phyloP scores from a whole-genome alignment of 139 green algal genomes.

The Volvox reticuliferus region DNA sequence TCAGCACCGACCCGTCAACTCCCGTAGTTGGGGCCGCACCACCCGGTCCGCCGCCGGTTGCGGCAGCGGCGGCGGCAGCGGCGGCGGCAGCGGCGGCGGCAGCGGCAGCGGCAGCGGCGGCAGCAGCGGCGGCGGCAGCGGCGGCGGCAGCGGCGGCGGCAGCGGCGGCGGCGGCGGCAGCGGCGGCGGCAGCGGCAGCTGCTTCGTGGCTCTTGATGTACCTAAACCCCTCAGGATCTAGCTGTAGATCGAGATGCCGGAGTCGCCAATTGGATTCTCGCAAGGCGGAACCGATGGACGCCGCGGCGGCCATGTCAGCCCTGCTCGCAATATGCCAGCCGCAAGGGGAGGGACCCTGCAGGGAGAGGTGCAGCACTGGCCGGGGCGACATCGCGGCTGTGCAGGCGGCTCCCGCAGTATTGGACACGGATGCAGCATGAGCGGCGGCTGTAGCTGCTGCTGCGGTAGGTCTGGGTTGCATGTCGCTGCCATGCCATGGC shows the following conservation, averaged over 20 bases:
- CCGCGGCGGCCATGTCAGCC: not conserved
- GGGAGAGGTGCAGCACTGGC: not conserved
- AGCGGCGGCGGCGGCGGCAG: not conserved
- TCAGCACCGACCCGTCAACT: not conserved
- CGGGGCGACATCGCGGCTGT: no score
- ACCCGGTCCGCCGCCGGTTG: not conserved
- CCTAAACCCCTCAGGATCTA: not conserved
- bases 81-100: no score
- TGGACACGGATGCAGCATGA: no score
- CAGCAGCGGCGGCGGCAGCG: not conserved
- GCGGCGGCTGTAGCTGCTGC: not conserved
- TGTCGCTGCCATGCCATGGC: not conserved
- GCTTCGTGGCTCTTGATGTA: no score
- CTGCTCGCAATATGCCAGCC: not conserved
- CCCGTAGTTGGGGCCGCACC: no score
- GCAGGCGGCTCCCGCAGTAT: no score
- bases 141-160: not conserved
- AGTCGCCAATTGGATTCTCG: not conserved
- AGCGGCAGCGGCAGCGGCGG: no score
- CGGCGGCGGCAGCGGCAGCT: not conserved
- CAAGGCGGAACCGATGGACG: not conserved
- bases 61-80: not conserved
- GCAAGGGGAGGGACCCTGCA: conserved; percentile 3
- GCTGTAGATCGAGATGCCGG: not conserved
- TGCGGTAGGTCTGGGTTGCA: not conserved